These are phyloP conservation scores for Brachypodium distachyon DNA, from an alignment of 202 grass and related monocot genomes.

Conservation along the genomic window DNA sequence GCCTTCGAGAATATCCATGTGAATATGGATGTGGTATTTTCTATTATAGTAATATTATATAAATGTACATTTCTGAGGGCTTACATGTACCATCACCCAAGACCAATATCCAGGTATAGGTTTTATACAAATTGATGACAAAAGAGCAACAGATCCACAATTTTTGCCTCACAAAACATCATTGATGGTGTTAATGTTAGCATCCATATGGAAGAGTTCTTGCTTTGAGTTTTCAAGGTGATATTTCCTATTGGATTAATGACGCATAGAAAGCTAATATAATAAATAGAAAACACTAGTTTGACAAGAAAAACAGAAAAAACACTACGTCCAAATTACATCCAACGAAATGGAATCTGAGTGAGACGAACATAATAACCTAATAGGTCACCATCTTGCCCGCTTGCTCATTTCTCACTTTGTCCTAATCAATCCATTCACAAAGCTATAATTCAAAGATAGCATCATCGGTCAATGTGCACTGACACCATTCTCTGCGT, in stretches of 20 bases:
- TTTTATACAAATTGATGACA: not conserved
- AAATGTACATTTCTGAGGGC: not conserved
- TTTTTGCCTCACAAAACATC: not conserved
- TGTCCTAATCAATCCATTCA: conserved; percentile 51
- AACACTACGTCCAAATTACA: conserved; percentile 20
- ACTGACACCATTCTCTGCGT: conserved; percentile 74
- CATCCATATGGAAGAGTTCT: not conserved
- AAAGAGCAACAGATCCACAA: not conserved
- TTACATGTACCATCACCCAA: not conserved
- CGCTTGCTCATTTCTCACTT: conserved; percentile 17
- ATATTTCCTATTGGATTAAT: not conserved
- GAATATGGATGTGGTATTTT: not conserved
- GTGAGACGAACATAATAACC: conserved; percentile 22
- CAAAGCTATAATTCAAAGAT: conserved; percentile 46
- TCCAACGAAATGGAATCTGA: conserved; percentile 4
- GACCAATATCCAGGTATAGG: not conserved
- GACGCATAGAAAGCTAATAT: not conserved
- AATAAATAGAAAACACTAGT: conserved; percentile 23
- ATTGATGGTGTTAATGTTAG: not conserved
- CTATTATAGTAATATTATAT: not conserved
- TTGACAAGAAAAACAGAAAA: conserved; percentile 1
- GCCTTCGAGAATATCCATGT: not conserved
- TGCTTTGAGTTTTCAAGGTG: not conserved
- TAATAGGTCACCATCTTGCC: not conserved
- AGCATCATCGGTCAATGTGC: conserved; percentile 43